Evolutionary conservation across 768 basidiomycete species (phyloP), one percentile per base, ranked within the genome.

Genomic region (Russula ochroleuca): DNA sequence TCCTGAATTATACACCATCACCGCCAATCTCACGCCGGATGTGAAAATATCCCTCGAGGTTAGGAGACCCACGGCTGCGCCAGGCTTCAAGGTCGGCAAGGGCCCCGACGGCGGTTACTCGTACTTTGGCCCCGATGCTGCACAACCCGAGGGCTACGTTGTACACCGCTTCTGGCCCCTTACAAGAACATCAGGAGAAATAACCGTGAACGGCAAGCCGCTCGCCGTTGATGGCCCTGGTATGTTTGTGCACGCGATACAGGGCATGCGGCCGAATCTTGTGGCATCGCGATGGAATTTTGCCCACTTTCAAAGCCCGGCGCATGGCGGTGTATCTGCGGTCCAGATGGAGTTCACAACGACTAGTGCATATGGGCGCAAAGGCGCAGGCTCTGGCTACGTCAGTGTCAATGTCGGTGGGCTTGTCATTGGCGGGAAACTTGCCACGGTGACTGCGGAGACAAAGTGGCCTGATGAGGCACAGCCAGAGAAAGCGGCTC

Each of bases 281-380:
- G 85, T 97, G 69, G 97, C 97, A 15, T 79, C 91, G 21, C 77
- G 88, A 10, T 99, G 97, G 97, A 98, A 98, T 78, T 99, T 98
- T 77, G 87, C 80, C 33, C 81, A 90, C 77, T 99, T 99, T 81
- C 88, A 93, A 74, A 89, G 90, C 71, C 74, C 78, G 19, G 78
- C 83, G 28, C 81, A 85, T 54, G 86, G 83, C 19, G 88, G 88
- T 9, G 87, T 92, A 9, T 86, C 92, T 58, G 92, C 93, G 11
- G 79, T 97, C 41, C 89, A 92, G 78, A 98, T 98, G 96, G 97
- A 98, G 73, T 93, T 97, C 69, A 92, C 85, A 67, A 98, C 96
- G 3, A 84, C 82, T 2, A 82, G 88, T 53, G 77, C 81, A 19
- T 84, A 96, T 72, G 96, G 96, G 7, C 85, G 83, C 67, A 82